Conservation (phyloP, 305 asterid genomes). For the Fraxinus albicans region DNA sequence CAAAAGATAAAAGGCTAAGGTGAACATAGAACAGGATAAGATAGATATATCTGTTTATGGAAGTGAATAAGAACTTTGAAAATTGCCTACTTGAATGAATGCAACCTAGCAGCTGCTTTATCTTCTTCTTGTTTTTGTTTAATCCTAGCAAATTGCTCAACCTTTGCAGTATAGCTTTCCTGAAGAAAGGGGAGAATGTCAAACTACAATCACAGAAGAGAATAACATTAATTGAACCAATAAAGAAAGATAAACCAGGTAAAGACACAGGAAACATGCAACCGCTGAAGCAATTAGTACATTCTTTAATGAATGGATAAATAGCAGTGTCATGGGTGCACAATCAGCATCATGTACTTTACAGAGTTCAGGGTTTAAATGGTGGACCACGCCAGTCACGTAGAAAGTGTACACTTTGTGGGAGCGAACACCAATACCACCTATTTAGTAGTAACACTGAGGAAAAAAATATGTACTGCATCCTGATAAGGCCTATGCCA, state of each 20-base stretch:
- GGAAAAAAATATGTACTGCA: not conserved
- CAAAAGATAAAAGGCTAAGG: not conserved
- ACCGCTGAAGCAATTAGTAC: not conserved
- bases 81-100: conserved; percentile 68
- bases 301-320: not conserved
- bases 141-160: conserved; percentile 74
- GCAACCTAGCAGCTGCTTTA: conserved; percentile 65
- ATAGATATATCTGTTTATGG: conserved; percentile 3
- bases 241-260: not conserved
- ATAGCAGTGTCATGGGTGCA: not conserved
- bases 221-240: conserved; percentile 5
- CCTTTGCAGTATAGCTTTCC: conserved; percentile 74
- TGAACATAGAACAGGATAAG: not conserved
- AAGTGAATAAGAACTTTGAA: conserved; percentile 15
- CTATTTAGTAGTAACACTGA: not conserved
- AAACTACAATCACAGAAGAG: not conserved
- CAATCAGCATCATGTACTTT: not conserved
- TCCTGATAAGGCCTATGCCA: not conserved
- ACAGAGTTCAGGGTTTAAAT: not conserved
- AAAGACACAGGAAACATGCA: not conserved
- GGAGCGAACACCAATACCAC: not conserved
- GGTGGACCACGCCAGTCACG: not conserved
- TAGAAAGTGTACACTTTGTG: not conserved
- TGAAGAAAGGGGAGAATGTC: conserved; percentile 29
- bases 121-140: conserved; percentile 81